A percentile compares a stretch with the other conserved stretches of the same genome.
Conservation (phyloP, 1,284 basidiomycete genomes). For the Prillingera fragicola region DNA sequence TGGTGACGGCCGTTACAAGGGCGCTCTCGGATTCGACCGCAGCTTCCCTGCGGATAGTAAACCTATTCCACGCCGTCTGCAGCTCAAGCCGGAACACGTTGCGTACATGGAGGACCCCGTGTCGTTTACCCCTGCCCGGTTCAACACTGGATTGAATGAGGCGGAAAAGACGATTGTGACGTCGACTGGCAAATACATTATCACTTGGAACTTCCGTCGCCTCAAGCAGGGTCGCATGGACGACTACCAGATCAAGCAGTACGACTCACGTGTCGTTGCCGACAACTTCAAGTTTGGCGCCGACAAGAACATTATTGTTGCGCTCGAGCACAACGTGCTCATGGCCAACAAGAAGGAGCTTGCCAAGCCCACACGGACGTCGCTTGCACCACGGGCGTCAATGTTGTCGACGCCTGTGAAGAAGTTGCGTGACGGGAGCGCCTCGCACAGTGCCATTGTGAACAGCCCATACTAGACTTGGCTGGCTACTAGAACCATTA, state of each 20-base stretch:
- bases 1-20: slow-evolving; percentile 81
- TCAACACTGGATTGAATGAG: slow-evolving; percentile 81
- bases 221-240: slow-evolving; percentile 87
- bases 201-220: slow-evolving; percentile 93
- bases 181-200: slow-evolving; percentile 88
- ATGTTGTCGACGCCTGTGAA: slow-evolving; percentile 29
- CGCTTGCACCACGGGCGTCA: slow-evolving; percentile 23
- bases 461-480: slow-evolving; percentile 42
- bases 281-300: slow-evolving; percentile 95
- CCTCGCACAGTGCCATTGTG: slow-evolving; percentile 39
- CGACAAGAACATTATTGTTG: slow-evolving; percentile 93
- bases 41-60: slow-evolving; percentile 93
- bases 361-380: slow-evolving; percentile 53
- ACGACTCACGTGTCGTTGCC: slow-evolving; percentile 89
- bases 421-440: slow-evolving; percentile 21
- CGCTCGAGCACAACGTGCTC: slow-evolving; percentile 87
- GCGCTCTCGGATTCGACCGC: slow-evolving; percentile 84
- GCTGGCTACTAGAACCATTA: no score
- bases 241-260: slow-evolving; percentile 92
- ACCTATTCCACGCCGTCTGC: slow-evolving; percentile 82
- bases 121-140: slow-evolving; percentile 87
- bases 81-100: slow-evolving; percentile 85
- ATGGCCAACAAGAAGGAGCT: slow-evolving; percentile 90
- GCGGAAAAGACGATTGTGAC: slow-evolving; percentile 95
- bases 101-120: slow-evolving; percentile 90